phyloP scores from a whole-genome alignment of 2,329 filamentous ascomycete genomes.

The Metarhizium sp. region DNA sequence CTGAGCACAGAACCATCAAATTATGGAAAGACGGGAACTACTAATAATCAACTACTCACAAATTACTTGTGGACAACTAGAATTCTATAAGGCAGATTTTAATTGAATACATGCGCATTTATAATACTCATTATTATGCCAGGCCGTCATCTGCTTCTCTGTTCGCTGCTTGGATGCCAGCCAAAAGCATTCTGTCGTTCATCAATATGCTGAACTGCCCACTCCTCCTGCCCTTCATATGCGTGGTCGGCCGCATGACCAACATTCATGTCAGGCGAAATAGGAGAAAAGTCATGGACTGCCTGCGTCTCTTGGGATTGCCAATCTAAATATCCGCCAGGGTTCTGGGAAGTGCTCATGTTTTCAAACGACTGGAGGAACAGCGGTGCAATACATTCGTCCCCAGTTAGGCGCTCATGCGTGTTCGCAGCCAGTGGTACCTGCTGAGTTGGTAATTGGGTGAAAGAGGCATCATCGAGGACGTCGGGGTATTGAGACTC shows the following conservation, averaged over 20 bases:
- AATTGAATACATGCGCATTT: background rate
- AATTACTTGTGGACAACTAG: background rate
- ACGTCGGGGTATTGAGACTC: background rate
- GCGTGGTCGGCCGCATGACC: background rate
- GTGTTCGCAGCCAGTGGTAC: background rate
- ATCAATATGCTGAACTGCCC: background rate
- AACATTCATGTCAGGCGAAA: background rate
- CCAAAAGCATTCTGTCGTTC: background rate
- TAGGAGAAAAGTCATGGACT: background rate
- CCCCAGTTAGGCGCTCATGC: background rate
- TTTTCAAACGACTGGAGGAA: slow-evolving; percentile 1
- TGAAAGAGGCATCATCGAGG: background rate
- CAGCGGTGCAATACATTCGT: slow-evolving; percentile 6
- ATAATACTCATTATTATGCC: background rate
- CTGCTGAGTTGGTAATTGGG: background rate
- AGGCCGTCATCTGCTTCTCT: background rate
- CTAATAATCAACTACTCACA: no score
- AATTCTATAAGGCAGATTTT: background rate
- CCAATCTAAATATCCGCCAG: background rate
- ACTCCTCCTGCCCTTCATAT: background rate
- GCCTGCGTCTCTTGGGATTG: background rate
- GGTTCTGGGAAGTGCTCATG: background rate
- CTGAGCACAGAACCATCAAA: no score
- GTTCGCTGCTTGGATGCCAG: background rate
- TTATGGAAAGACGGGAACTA: no score